Evolutionary conservation across 768 basidiomycete species (phyloP).

Genomic region (Auriculariales sp.): DNA sequence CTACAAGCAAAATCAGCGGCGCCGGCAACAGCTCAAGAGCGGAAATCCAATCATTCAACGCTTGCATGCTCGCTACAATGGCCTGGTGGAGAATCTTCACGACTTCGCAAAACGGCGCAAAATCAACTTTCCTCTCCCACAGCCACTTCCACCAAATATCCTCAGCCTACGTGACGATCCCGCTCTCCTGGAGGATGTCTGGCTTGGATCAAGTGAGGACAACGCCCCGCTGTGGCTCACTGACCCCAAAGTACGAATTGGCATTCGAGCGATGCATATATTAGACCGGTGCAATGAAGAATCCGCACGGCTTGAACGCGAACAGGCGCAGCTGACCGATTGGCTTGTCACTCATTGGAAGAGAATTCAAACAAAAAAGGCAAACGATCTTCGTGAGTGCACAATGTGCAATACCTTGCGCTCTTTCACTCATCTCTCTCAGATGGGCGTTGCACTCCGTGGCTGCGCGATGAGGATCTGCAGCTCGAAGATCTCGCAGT

Average conservation of each 20-base stretch:
- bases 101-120: slow-evolving; percentile 13
- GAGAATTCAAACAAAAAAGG: too few species aligned
- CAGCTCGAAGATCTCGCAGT: too few species aligned
- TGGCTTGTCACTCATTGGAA: slow-evolving; percentile 24
- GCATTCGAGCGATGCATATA: slow-evolving; percentile 18
- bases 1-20: slow-evolving; percentile 20
- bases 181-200: slow-evolving; percentile 22
- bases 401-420: too few species aligned
- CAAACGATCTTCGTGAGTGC: too few species aligned
- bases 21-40: slow-evolving; percentile 19
- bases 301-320: slow-evolving; percentile 10
- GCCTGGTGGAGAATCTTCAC: slow-evolving; percentile 14
- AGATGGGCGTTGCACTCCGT: too few species aligned
- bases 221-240: slow-evolving; percentile 19
- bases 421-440: too few species aligned
- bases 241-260: slow-evolving; percentile 15
- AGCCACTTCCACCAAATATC: slow-evolving; percentile 18
- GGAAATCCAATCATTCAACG: slow-evolving; percentile 17
- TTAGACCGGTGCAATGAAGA: slow-evolving; percentile 19
- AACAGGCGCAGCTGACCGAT: slow-evolving; percentile 20
- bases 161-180: slow-evolving; percentile 7
- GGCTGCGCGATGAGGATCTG: too few species aligned
- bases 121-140: slow-evolving; percentile 17
- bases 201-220: slow-evolving; percentile 13
- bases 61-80: slow-evolving; percentile 17